Evolutionary conservation across 495 filamentous ascomycete genomes (phyloP), one percentile per base, ranked within the genome.

Genomic region (Penicillium coprophilum): DNA sequence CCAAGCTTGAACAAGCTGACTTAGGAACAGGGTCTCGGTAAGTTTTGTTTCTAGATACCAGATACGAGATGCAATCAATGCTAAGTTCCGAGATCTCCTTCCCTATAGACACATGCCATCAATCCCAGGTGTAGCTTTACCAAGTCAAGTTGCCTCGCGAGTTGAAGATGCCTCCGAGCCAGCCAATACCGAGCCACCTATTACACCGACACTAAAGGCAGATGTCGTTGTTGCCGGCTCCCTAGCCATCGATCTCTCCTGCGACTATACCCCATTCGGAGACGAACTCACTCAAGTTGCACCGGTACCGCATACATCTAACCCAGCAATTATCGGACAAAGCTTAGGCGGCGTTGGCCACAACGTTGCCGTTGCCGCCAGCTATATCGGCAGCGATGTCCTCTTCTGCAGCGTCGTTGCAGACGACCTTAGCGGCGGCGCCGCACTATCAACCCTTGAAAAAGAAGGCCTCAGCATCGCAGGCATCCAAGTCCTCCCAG

Each of bases 271-370:
- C 17, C 80, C 83, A 36, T 63, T 73, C 38, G 48, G 54, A 20
- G 66, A 66, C 38, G 59, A 60, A 40, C 63, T 45, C 12, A 34
- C 60, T 13, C 58, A 65, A 15, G 64, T 64, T 17, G 59, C 71
- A 8, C 91, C 90, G 15, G 69, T 79, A 20, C 73, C 82, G 1
- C 81, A 92, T 50, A 97, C 93, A 1, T 98, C 94, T 8, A 98
- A 97, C 67, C 89, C 89, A 40, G 83, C 91, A 40, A 65, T 75
- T 15, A 95, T 96, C 56, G 80, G 65, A 19, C 91, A 96, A 65
- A 87, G 87, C 7, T 77, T 97, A 23, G 94, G 94, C 9, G 94
- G 94, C n/a, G 94, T 97, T 2, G 94, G 87, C n/a, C 85, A 89
- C 66, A 98, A 98, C 64, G 87, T 97, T 30, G 90, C 94, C 3